These are phyloP conservation scores for Wickerhamomyces alni DNA, from an alignment of 805 yeast genomes.

Conservation along the genomic window DNA sequence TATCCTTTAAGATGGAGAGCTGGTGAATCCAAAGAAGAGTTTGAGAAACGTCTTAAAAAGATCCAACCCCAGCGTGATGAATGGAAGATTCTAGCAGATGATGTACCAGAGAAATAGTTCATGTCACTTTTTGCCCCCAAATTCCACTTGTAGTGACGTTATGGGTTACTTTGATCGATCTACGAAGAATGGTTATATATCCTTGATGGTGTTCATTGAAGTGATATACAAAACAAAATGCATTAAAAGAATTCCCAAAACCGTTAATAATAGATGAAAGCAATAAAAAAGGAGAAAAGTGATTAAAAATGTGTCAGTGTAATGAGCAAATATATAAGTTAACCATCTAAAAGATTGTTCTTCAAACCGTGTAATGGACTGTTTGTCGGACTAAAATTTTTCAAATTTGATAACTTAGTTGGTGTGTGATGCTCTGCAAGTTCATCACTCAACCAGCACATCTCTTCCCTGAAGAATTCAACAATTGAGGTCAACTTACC, in stretches of 20 bases:
- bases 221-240: background rate
- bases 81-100: conserved; percentile 1
- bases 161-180: too few species aligned
- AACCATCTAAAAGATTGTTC: conserved; percentile 5
- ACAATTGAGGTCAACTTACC: conserved; percentile 39
- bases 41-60: conserved; percentile 11
- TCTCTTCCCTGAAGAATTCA: conserved; percentile 37
- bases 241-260: background rate
- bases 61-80: conserved; percentile 1
- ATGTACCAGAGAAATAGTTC: background rate
- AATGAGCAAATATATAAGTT: background rate
- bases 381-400: conserved; percentile 18
- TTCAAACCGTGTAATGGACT: conserved; percentile 19
- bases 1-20: conserved; percentile 11
- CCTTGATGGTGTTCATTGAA: too few species aligned
- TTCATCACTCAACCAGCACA: conserved; percentile 24
- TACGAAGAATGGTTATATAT: too few species aligned
- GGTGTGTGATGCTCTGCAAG: conserved; percentile 6
- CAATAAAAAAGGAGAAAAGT: background rate
- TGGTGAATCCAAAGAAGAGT: conserved; percentile 22
- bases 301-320: background rate
- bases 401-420: conserved; percentile 9
- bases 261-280: background rate
- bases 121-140: too few species aligned
- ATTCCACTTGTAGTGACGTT: too few species aligned